Percentiles rank a stretch among this genome's conserved stretches.
Conservation (phyloP, 2,329 filamentous ascomycete genomes). For the Pyricularia grisea region DNA sequence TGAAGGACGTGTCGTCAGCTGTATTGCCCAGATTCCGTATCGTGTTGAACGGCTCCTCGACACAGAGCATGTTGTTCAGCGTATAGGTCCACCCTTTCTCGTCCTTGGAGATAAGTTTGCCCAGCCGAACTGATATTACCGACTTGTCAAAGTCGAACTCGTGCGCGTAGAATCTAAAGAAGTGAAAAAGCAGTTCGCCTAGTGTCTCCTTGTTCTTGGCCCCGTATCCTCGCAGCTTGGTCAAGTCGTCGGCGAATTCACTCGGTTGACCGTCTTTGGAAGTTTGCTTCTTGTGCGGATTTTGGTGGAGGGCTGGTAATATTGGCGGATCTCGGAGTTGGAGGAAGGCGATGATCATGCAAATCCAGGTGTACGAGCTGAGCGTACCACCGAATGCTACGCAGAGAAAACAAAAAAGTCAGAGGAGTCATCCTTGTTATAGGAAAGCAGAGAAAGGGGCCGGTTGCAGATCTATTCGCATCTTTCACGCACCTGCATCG, state of each 20-base stretch:
- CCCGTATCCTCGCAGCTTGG: constrained; percentile 65
- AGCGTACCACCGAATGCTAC: constrained; percentile 84
- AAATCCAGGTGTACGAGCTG: constrained; percentile 99
- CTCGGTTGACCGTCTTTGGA: constrained; percentile 58
- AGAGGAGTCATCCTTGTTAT: not conserved
- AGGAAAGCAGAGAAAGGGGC: not conserved
- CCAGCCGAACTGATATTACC: constrained; percentile 77
- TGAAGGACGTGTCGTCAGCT: constrained; percentile 88
- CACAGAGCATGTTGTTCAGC: constrained; percentile 76
- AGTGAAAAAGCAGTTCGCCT: constrained; percentile 84
- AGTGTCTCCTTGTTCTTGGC: constrained; percentile 70
- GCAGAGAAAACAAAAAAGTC: constrained; percentile 3
- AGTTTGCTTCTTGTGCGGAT: constrained; percentile 50
- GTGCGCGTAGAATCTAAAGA: constrained; percentile 91
- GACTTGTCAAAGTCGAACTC: constrained; percentile 83
- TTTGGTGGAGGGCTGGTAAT: constrained; percentile 75
- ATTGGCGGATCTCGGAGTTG: constrained; percentile 80
- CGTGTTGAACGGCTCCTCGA: constrained; percentile 94
- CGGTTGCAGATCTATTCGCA: too few relatives aligned
- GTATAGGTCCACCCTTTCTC: constrained; percentile 83
- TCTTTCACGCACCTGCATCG: constrained; percentile 64
- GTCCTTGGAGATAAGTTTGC: constrained; percentile 66
- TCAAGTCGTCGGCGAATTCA: constrained; percentile 79
- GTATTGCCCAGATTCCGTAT: constrained; percentile 89
- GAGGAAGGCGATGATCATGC: constrained; percentile 92